Base-by-base conservation (phyloP, 1,284 basidiomycete species). In the Laetiporus sulphureus region DNA sequence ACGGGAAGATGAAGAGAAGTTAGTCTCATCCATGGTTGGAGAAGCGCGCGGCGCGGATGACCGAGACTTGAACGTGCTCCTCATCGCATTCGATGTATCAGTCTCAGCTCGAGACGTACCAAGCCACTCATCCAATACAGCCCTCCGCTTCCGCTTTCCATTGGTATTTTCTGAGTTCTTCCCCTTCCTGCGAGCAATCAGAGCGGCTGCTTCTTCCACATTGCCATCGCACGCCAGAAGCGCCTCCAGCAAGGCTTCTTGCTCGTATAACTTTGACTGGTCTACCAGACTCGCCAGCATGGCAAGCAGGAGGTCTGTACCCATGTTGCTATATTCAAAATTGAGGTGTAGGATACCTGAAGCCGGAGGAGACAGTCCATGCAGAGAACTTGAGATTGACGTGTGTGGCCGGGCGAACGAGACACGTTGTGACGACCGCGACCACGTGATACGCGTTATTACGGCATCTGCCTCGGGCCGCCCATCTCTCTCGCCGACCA, bases 221-320 rank as follows among this genome's bases (percentile, higher is more conserved):
- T 90, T 67, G 10, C 87, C 87, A 25, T 77, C 61, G 25, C 67
- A 68, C 35, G 69, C 57, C 4, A 79, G 64, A 3, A 93, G 69
- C 0, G 83, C 73, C 36, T 83, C 74, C 5, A 90, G 61, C 5
- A 87, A 68, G 5, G 56, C 51, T 24, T 63, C 55, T 25, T 69
- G 62, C 22, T 66, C 60, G 6, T n/a, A n/a, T 60, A 63, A 61
- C 4, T 52, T 44, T 15, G 63, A 55, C 22, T 58, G 53, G 11
- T 67, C 60, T 5, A 87, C 56, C 5, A 84, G 63, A 55, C 83
- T 88, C 16, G 67, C 63, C 15, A 86, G 72, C 41, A 85, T 64
- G 10, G 75, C 83, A 36, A 89, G 66, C 30, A 86, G 66, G 2
- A 66, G 75, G 20, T 89, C 85, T 0, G 82, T 89, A 59, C 88